A percentile compares a stretch with the other conserved stretches of the same genome.
phyloP scores from a whole-genome alignment of 148 eudicot species.

The Silene conica region DNA sequence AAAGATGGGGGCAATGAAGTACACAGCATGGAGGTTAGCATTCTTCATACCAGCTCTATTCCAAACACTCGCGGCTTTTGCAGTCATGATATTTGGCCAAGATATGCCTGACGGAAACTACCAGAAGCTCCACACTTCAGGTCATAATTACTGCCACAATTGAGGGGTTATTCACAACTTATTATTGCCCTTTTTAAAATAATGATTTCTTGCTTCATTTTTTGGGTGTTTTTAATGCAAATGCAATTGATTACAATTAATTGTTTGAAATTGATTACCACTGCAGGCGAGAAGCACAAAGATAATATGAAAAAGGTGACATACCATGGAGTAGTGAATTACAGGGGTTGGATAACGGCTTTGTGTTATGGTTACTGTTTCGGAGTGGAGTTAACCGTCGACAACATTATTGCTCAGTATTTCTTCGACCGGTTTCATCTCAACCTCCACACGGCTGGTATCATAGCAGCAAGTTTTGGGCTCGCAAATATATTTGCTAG shows the following conservation, averaged over 20 bases:
- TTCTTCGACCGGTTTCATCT: constrained; percentile 60
- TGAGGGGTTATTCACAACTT: too few relatives aligned
- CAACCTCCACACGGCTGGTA: constrained; percentile 58
- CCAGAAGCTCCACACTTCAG: constrained; percentile 30
- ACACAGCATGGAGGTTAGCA: constrained; percentile 74
- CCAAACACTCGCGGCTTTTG: constrained; percentile 55
- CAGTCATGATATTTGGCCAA: constrained; percentile 54
- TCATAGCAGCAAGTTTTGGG: constrained; percentile 76
- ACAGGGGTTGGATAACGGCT: constrained; percentile 71
- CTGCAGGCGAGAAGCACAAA: constrained; percentile 44
- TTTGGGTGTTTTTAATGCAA: too few relatives aligned
- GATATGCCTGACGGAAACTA: constrained; percentile 75
- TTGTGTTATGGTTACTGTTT: constrained; percentile 76
- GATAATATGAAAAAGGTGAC: constrained; percentile 39
- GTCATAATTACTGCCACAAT: not conserved
- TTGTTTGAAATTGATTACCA: too few relatives aligned
- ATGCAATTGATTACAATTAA: too few relatives aligned
- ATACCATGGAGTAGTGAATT: constrained; percentile 41
- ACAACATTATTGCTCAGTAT: constrained; percentile 80
- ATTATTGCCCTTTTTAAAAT: too few relatives aligned
- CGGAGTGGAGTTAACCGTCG: constrained; percentile 74
- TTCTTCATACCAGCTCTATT: constrained; percentile 65
- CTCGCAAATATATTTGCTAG: constrained; percentile 62
- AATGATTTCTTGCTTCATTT: too few relatives aligned
- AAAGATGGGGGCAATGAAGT: constrained; percentile 32